phyloP scores from a whole-genome alignment of 2,329 filamentous ascomycete species.

The Aspergillus fijiensis region DNA sequence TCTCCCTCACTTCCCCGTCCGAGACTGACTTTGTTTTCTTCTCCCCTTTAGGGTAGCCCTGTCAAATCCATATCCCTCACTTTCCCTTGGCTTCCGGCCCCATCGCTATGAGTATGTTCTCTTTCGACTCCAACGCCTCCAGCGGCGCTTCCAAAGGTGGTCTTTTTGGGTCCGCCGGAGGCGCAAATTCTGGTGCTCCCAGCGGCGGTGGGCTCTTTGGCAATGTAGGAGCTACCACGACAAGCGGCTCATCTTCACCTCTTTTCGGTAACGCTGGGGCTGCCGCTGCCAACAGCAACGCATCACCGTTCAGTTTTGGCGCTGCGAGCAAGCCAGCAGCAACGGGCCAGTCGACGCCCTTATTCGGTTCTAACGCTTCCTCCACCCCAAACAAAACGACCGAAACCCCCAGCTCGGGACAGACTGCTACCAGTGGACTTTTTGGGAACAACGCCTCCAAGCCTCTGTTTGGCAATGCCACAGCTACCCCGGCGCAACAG shows the following conservation, averaged over 20 bases:
- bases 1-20: background rate
- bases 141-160: constrained; percentile 34
- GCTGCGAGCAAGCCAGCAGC: constrained; percentile 26
- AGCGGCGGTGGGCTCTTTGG: constrained; percentile 41
- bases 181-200: constrained; percentile 25
- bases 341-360: constrained; percentile 24
- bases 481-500: constrained; percentile 42
- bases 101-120: constrained; percentile 35
- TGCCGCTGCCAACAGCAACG: constrained; percentile 20
- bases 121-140: constrained; percentile 40
- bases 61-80: constrained; percentile 21
- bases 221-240: constrained; percentile 38
- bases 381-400: constrained; percentile 41
- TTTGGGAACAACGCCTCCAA: constrained; percentile 33
- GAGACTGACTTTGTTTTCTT: constrained; percentile 16
- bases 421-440: constrained; percentile 30
- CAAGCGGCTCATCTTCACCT: constrained; percentile 32
- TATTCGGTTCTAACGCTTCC: constrained; percentile 29
- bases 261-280: constrained; percentile 21
- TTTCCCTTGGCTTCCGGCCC: constrained; percentile 2
- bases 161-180: constrained; percentile 35
- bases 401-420: constrained; percentile 34
- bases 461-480: constrained; percentile 35
- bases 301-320: constrained; percentile 38
- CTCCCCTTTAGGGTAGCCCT: constrained; percentile 25